Evolutionary conservation across 148 eudicot species (phyloP).

Genomic region (Beta vulgaris): DNA sequence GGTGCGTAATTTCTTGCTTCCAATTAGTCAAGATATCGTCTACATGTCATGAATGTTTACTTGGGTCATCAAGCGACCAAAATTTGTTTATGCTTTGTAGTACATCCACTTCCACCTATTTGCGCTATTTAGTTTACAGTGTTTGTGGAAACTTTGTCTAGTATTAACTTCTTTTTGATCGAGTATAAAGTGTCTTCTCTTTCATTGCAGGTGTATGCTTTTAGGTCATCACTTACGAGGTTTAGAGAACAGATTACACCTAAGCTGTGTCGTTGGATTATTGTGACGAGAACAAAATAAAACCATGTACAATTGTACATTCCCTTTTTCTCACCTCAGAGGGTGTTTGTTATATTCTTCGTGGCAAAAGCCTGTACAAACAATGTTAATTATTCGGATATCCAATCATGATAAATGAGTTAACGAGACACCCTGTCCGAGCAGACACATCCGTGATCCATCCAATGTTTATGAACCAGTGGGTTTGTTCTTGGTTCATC

Average conservation of each 20-base stretch:
- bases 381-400: conserved; percentile 14
- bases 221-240: conserved; percentile 89
- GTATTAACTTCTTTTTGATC: conserved; percentile 1
- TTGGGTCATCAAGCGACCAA: conserved; percentile 1
- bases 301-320: conserved; percentile 37
- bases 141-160: not conserved
- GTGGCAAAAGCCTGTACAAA: conserved; percentile 13
- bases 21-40: conserved; percentile 7
- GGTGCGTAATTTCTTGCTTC: conserved; percentile 40
- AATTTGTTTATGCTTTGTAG: not conserved
- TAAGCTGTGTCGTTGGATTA: conserved; percentile 83
- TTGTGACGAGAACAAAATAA: conserved; percentile 39
- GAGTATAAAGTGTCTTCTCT: not conserved
- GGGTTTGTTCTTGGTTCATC: not conserved
- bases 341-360: conserved; percentile 23
- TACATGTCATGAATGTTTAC: not conserved
- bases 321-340: conserved; percentile 28
- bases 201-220: conserved; percentile 80
- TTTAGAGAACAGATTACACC: conserved; percentile 83
- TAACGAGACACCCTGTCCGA: not conserved
- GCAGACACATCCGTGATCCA: not conserved
- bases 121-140: not conserved
- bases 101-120: not conserved
- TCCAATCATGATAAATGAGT: conserved; percentile 12
- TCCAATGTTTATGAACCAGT: not conserved